Percentiles rank a stretch among this genome's conserved stretches.
Conservation (phyloP, 129 eudicot genomes). For the Silybum marianum region DNA sequence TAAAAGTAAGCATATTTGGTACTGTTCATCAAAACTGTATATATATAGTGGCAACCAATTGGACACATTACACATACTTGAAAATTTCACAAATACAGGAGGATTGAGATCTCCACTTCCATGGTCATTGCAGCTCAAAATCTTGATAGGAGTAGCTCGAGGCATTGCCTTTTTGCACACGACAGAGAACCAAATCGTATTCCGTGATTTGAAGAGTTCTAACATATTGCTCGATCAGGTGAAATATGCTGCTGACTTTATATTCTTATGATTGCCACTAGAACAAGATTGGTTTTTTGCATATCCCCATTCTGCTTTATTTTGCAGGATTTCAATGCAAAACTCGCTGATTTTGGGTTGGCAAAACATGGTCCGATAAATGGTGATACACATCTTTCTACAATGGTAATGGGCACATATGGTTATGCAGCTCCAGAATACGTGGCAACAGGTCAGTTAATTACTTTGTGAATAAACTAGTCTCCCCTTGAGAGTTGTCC, state of each 20-base stretch:
- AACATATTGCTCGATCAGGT: slow-evolving; percentile 48
- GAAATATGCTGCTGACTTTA: neutral
- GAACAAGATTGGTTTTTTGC: neutral
- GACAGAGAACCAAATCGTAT: slow-evolving; percentile 29
- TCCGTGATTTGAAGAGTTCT: slow-evolving; percentile 43
- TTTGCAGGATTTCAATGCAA: slow-evolving; percentile 41
- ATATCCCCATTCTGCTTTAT: neutral
- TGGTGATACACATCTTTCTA: slow-evolving; percentile 34
- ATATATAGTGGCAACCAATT: neutral
- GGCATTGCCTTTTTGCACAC: slow-evolving; percentile 33
- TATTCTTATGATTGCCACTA: neutral
- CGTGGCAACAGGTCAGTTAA: slow-evolving; percentile 33
- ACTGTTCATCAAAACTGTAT: neutral
- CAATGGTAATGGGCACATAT: slow-evolving; percentile 33
- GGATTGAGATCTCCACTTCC: slow-evolving; percentile 22
- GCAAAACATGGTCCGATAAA: slow-evolving; percentile 34
- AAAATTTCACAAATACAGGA: slow-evolving; percentile 20
- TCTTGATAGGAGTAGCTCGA: slow-evolving; percentile 40
- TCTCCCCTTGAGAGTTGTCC: neutral
- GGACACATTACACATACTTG: neutral
- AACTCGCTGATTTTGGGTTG: slow-evolving; percentile 40
- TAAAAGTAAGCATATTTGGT: slow-evolving; percentile 23
- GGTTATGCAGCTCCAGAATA: slow-evolving; percentile 54
- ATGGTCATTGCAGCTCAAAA: slow-evolving; percentile 38
- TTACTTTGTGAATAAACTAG: neutral